Evolutionary conservation across 345 rosid genomes (phyloP).

Genomic region (Pseudoturritis turrita): DNA sequence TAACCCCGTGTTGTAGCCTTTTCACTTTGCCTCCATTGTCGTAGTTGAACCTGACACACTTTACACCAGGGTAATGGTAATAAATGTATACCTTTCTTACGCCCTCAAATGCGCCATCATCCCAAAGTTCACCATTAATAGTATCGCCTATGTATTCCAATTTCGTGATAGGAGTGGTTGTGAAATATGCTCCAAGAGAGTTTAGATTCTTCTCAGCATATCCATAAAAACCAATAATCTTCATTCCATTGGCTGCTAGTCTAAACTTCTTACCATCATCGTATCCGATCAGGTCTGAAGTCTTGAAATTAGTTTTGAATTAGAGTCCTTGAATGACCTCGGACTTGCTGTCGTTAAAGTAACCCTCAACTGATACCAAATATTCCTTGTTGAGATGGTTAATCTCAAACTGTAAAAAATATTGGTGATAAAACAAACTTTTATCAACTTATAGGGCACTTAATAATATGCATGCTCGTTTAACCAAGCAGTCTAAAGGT

Average conservation of each 20-base stretch:
- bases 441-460: too few relatives aligned
- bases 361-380: neutral
- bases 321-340: neutral
- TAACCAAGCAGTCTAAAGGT: too few relatives aligned
- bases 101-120: neutral
- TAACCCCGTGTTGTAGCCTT: neutral
- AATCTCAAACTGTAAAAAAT: neutral
- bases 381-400: neutral
- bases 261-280: neutral
- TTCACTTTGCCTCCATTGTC: neutral
- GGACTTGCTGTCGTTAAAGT: neutral
- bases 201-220: neutral
- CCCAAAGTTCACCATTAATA: neutral
- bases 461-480: too few relatives aligned
- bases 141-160: neutral
- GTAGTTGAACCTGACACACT: neutral
- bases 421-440: too few relatives aligned
- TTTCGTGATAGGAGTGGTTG: neutral
- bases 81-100: neutral
- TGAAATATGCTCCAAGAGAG: constrained; percentile 10
- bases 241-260: neutral
- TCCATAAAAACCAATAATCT: constrained; percentile 15
- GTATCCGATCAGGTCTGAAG: neutral
- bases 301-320: neutral
- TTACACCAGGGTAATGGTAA: neutral